phyloP scores from a whole-genome alignment of 768 basidiomycete species.

The Lenzites betulinus region DNA sequence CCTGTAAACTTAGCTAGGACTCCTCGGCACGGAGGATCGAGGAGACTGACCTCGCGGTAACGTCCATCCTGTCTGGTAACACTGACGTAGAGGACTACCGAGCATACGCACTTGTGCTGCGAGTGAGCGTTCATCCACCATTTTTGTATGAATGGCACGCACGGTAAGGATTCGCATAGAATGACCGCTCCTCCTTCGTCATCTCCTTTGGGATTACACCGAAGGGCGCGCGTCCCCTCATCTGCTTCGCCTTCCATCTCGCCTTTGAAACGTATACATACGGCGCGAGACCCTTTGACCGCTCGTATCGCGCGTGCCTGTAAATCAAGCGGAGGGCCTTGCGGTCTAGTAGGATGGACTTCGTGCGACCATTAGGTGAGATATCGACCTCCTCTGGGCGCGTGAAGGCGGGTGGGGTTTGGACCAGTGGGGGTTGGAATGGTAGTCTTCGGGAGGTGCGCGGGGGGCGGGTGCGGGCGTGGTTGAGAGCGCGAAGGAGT shows the following conservation, averaged over 20 bases:
- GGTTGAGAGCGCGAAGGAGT: constrained; percentile 47
- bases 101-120: constrained; percentile 65
- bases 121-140: not conserved
- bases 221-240: constrained; percentile 1
- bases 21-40: not conserved
- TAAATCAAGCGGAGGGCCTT: constrained; percentile 13
- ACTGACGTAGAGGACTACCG: constrained; percentile 60
- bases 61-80: constrained; percentile 48
- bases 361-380: constrained; percentile 42
- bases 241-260: constrained; percentile 8
- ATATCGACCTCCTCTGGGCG: constrained; percentile 39
- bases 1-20: not conserved
- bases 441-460: constrained; percentile 21
- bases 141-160: constrained; percentile 23
- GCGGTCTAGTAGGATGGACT: constrained; percentile 62
- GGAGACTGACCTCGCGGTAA: constrained; percentile 56
- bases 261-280: constrained; percentile 37
- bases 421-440: constrained; percentile 36
- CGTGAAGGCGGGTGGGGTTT: constrained; percentile 35
- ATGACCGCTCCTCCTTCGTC: constrained; percentile 60
- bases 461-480: constrained; percentile 25
- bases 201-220: constrained; percentile 49
- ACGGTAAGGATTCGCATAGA: constrained; percentile 82
- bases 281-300: constrained; percentile 63
- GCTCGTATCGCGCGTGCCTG: constrained; percentile 38